Evolutionary conservation across 1,284 basidiomycete genomes (phyloP).

Genomic region (Cutaneotrichosporon spelunceum): DNA sequence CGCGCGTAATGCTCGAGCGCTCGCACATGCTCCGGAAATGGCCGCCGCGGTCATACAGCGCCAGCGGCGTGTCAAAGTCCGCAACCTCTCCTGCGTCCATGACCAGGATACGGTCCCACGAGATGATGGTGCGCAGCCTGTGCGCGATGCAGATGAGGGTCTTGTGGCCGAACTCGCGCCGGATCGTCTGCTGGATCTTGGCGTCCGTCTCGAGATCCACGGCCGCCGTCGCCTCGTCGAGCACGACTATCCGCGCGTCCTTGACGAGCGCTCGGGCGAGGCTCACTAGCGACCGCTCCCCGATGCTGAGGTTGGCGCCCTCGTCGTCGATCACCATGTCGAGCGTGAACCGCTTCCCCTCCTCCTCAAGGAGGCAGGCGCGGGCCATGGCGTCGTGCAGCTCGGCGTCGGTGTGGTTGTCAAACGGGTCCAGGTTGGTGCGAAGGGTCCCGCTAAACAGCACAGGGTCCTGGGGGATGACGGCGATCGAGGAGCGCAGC

Average conservation of each 20-base stretch:
- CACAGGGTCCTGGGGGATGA: constrained; percentile 82
- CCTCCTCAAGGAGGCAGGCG: constrained; percentile 62
- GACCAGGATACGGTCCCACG: constrained; percentile 49
- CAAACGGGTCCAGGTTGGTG: constrained; percentile 70
- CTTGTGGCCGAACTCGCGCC: constrained; percentile 60
- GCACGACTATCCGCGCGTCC: constrained; percentile 64
- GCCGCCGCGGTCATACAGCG: constrained; percentile 43
- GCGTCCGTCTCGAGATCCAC: constrained; percentile 77
- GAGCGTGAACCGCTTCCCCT: constrained; percentile 56
- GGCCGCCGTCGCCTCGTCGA: constrained; percentile 56
- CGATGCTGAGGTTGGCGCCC: constrained; percentile 30
- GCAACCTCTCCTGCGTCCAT: constrained; percentile 43
- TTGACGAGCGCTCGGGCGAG: constrained; percentile 68
- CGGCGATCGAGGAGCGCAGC: constrained; percentile 53
- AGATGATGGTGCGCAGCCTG: constrained; percentile 67
- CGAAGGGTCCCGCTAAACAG: constrained; percentile 60
- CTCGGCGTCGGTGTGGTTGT: constrained; percentile 65
- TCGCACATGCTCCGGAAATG: constrained; percentile 48
- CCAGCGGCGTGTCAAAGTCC: constrained; percentile 48
- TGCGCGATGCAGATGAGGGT: constrained; percentile 68
- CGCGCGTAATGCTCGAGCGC: constrained; percentile 50
- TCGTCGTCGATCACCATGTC: constrained; percentile 50
- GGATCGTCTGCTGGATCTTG: constrained; percentile 68
- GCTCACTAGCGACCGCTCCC: constrained; percentile 53
- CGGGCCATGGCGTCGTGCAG: constrained; percentile 79